Evolutionary conservation across 169 alveolate genomes (phyloP).

Genomic region (Plasmodium inui): DNA sequence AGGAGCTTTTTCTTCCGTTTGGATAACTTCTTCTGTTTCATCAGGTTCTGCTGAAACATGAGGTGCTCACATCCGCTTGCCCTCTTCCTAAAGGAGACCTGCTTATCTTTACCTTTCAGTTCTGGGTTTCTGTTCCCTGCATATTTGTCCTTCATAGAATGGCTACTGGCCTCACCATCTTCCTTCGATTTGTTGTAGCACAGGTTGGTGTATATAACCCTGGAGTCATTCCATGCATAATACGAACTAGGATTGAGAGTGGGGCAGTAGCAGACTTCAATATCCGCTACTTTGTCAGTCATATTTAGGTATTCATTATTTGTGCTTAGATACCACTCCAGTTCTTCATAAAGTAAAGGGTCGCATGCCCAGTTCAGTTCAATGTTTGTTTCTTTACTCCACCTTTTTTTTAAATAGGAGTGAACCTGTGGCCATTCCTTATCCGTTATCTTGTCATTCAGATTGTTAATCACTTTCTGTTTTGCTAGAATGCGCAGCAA

Average conservation of each 20-base stretch:
- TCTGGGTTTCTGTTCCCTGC: conserved; percentile 8
- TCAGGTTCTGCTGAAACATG: conserved; percentile 70
- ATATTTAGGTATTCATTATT: conserved; percentile 77
- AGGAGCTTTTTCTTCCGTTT: conserved; percentile 43
- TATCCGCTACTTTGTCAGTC: conserved; percentile 78
- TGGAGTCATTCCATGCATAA: conserved; percentile 83
- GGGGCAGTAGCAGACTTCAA: conserved; percentile 81
- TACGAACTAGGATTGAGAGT: conserved; percentile 77
- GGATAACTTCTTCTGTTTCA: conserved; percentile 50
- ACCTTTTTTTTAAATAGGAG: conserved; percentile 65
- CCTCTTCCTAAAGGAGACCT: conserved; percentile 60
- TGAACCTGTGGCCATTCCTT: conserved; percentile 80
- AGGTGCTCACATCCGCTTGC: conserved; percentile 77
- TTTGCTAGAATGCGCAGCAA: conserved; percentile 73
- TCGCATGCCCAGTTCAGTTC: conserved; percentile 83
- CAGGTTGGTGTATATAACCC: conserved; percentile 76
- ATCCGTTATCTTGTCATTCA: conserved; percentile 72
- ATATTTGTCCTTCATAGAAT: not conserved
- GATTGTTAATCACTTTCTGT: conserved; percentile 50
- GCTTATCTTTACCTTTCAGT: conserved; percentile 42
- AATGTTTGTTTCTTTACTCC: conserved; percentile 78
- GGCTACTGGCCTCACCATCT: conserved; percentile 18
- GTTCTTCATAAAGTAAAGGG: conserved; percentile 78
- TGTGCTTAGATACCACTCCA: conserved; percentile 79
- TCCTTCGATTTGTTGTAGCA: conserved; percentile 67